Evolutionary conservation across 495 filamentous ascomycete species (phyloP).

Genomic region (Penicillium soppii): DNA sequence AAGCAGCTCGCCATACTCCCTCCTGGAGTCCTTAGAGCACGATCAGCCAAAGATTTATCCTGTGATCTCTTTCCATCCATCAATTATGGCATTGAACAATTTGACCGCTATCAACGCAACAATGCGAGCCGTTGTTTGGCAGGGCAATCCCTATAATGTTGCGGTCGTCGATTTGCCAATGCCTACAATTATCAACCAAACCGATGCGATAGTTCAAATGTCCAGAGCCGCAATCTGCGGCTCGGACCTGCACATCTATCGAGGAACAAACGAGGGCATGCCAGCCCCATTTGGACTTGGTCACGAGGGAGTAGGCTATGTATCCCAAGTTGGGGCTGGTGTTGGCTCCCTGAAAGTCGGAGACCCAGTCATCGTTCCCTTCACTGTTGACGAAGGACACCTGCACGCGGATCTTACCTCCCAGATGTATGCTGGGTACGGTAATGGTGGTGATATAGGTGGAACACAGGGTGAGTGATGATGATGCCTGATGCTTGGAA

Average conservation of each 20-base stretch:
- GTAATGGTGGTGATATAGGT: conserved; percentile 7
- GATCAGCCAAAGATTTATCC: neutral
- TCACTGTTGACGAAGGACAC: conserved; percentile 5
- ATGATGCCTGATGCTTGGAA: too few relatives aligned
- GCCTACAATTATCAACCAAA: conserved; percentile 12
- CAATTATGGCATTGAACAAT: neutral
- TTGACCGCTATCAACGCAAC: neutral
- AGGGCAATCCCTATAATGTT: conserved; percentile 20
- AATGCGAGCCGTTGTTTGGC: conserved; percentile 24
- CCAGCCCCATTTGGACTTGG: conserved; percentile 3
- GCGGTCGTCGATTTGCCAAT: conserved; percentile 22
- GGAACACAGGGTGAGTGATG: conserved; percentile 8
- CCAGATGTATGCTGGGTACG: neutral
- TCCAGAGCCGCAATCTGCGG: conserved; percentile 9
- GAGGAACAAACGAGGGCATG: neutral
- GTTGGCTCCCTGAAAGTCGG: conserved; percentile 4
- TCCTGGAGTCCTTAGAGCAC: too few relatives aligned
- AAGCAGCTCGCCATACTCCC: too few relatives aligned
- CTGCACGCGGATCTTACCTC: neutral
- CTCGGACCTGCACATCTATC: conserved; percentile 8
- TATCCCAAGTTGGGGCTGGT: neutral
- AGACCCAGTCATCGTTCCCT: conserved; percentile 6
- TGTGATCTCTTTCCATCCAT: neutral
- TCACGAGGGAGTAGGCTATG: conserved; percentile 3
- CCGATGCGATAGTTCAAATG: conserved; percentile 7